These are phyloP conservation scores for Nicotiana benthamiana DNA, from an alignment of 257 asterid genomes.

Conservation along the genomic window DNA sequence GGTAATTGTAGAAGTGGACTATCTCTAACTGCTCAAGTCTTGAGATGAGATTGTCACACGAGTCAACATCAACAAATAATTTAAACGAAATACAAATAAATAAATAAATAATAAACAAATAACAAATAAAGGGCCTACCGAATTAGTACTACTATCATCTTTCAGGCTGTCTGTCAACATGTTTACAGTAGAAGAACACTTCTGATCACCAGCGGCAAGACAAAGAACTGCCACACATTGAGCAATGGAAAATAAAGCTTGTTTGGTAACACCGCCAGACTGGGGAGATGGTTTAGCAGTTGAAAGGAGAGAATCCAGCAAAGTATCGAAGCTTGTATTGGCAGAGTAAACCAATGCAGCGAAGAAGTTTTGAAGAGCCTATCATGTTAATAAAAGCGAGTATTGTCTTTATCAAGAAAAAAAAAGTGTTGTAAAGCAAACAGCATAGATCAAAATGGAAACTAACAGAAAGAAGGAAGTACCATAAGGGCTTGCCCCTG, in stretches of 20 bases:
- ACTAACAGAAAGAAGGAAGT: constrained; percentile 16
- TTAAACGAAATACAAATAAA: neutral
- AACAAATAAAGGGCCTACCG: constrained; percentile 38
- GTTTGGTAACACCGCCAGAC: constrained; percentile 89
- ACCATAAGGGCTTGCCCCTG: constrained; percentile 99
- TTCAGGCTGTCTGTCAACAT: constrained; percentile 92
- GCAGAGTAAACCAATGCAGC: constrained; percentile 82
- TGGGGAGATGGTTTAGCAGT: constrained; percentile 81
- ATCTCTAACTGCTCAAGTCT: neutral
- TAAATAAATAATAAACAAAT: neutral
- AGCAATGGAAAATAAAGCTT: constrained; percentile 91
- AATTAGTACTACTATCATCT: constrained; percentile 64
- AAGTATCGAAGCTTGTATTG: constrained; percentile 87
- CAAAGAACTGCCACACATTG: constrained; percentile 98
- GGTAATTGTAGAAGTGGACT: neutral
- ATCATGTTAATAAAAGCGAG: constrained; percentile 26
- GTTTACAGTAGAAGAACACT: constrained; percentile 74
- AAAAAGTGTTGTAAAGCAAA: constrained; percentile 10
- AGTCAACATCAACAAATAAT: neutral
- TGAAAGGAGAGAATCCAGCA: constrained; percentile 90
- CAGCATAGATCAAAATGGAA: constrained; percentile 7
- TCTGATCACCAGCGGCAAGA: constrained; percentile 82
- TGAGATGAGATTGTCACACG: neutral
- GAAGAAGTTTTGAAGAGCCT: constrained; percentile 90
- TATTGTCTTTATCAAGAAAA: neutral